Conservation (phyloP, 371 early-diverging fungal genomes). For the Rhizopus sp. region DNA sequence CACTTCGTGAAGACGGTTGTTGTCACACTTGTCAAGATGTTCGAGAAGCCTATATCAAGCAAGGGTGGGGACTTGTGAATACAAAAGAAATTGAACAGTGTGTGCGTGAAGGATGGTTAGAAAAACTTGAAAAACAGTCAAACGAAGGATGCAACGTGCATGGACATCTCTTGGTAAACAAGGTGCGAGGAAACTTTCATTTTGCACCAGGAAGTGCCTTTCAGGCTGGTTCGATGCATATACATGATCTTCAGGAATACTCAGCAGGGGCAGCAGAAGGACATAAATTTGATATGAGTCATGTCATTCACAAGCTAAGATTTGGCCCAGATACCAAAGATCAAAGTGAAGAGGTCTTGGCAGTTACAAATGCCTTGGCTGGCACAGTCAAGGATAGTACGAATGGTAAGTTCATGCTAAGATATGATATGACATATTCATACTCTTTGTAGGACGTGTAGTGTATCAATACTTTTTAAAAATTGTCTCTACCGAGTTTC, state of each 20-base stretch:
- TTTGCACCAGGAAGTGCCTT: conserved; percentile 93
- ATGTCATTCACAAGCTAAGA: conserved; percentile 79
- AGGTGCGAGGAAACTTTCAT: conserved; percentile 92
- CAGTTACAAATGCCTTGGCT: conserved; percentile 81
- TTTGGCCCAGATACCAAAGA: conserved; percentile 57
- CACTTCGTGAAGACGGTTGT: conserved; percentile 71
- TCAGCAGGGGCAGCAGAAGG: conserved; percentile 48
- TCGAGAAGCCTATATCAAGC: conserved; percentile 76
- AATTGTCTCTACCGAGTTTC: conserved; percentile 88
- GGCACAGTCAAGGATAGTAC: conserved; percentile 53
- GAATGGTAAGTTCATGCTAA: conserved; percentile 33
- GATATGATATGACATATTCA: neutral
- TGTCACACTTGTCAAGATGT: conserved; percentile 96
- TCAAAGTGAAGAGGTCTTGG: conserved; percentile 37
- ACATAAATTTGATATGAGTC: conserved; percentile 77
- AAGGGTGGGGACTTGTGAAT: conserved; percentile 81
- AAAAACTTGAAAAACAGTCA: conserved; percentile 74
- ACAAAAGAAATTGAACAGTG: conserved; percentile 89
- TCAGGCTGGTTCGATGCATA: conserved; percentile 75
- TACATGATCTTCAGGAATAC: conserved; percentile 79
- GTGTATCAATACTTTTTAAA: conserved; percentile 92
- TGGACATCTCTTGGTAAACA: conserved; percentile 85
- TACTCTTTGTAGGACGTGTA: conserved; percentile 24
- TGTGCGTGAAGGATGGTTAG: conserved; percentile 81
- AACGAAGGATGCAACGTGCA: conserved; percentile 90